Evolutionary conservation across 306 rosid genomes (phyloP), one percentile per base, ranked within the genome.

Genomic region (Acacia acuminata): DNA sequence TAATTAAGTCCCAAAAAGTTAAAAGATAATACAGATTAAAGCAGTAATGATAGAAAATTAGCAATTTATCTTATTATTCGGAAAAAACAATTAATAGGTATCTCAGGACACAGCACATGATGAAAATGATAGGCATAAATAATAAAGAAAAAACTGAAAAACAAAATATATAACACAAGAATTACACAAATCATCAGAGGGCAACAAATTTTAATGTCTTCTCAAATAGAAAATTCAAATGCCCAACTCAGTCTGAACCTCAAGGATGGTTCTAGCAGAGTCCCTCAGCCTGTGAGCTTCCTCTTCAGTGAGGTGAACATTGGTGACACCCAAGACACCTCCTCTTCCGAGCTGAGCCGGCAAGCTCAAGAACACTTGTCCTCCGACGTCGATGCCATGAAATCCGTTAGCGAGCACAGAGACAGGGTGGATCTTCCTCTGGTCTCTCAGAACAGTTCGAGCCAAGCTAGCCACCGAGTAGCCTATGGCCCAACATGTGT

Each of bases 401-500:
- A 93, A 84, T 0, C 98, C 97, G 60, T 82, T 93, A 0, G 97
- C 91, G 0, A 94, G 69, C 32, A 94, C 98, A 10, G 95, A 88
- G 9, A 94, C 89, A 0, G 97, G 97, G 79, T 94, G 97, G 79
- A 94, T 94, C 87, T 82, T 93, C 84, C 97, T 86, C 72, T 94
- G 98, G 82, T 93, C 90, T 73, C 98, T 85, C 1, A 94, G 50
- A 34, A 94, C 42, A n/a, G 88, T 76, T 8, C 97, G 84, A 0
- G 97, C 93, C 55, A 94, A 80, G 32, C 73, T 89, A 0, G 97
- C 97, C 48, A 82, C 98, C 0, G 98, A 95, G 87, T 95, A 95
- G 16, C 98, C 97, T 1, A 95, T 90, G 2, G 98, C 98, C 98
- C 97, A 95, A 1, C 95, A 91, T 42, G 98, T 95, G 86, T 93